A percentile compares a stretch with the other conserved stretches of the same genome.
phyloP scores from a whole-genome alignment of 306 rosid genomes.

The Biancaea sappan region DNA sequence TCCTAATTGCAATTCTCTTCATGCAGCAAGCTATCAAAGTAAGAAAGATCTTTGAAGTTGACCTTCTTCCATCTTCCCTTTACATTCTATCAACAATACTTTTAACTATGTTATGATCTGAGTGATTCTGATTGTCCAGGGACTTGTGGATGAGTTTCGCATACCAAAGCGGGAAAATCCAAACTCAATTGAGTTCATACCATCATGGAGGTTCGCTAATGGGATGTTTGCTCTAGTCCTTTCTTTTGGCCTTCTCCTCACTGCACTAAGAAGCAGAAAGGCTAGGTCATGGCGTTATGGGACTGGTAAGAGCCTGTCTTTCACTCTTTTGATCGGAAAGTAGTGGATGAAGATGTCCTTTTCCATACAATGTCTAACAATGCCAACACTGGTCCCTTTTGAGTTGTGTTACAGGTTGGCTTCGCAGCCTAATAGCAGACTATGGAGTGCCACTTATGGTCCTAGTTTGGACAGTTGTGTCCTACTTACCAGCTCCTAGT shows the following conservation, averaged over 20 bases:
- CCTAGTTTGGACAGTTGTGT: conserved; percentile 82
- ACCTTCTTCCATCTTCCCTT: background rate
- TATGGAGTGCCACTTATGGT: conserved; percentile 98
- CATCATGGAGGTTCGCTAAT: conserved; percentile 93
- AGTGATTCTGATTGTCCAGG: conserved; percentile 47
- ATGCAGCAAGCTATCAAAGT: conserved; percentile 94
- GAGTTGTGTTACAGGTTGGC: conserved; percentile 60
- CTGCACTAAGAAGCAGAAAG: conserved; percentile 83
- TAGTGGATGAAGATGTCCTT: background rate
- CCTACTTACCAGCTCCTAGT: conserved; percentile 69
- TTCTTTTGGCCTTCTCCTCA: conserved; percentile 90
- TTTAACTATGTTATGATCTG: background rate
- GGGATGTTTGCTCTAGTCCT: conserved; percentile 98
- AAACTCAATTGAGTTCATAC: conserved; percentile 46
- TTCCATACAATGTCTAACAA: background rate
- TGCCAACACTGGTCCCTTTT: background rate
- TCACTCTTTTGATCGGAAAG: background rate
- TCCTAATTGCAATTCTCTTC: conserved; percentile 94
- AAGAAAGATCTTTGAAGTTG: conserved; percentile 23
- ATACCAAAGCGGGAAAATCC: conserved; percentile 62
- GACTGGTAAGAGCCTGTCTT: conserved; percentile 51
- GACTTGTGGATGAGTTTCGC: conserved; percentile 85
- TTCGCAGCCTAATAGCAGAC: conserved; percentile 86
- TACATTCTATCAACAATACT: background rate
- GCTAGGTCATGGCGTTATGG: conserved; percentile 99